Evolutionary conservation across 371 early-diverging fungal genomes (phyloP).

Genomic region (Mortierella sp.): DNA sequence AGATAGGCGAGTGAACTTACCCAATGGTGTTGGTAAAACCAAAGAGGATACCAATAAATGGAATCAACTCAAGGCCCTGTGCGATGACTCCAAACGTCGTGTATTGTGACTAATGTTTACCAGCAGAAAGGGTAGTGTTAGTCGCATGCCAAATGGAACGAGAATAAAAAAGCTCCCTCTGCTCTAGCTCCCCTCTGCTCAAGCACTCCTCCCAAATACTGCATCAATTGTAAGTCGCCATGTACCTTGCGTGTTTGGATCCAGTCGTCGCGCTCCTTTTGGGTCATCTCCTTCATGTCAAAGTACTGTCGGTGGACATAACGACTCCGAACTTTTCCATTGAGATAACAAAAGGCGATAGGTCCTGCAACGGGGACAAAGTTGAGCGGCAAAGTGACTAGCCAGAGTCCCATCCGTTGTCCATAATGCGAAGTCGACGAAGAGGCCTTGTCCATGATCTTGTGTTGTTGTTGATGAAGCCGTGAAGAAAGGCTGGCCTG

Average conservation of each 20-base stretch:
- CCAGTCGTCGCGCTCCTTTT: slow-evolving; percentile 54
- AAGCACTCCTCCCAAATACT: neutral
- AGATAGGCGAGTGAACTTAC: slow-evolving; percentile 19
- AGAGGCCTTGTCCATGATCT: slow-evolving; percentile 22
- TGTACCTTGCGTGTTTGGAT: slow-evolving; percentile 42
- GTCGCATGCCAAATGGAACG: neutral
- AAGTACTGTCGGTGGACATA: slow-evolving; percentile 56
- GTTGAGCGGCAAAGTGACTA: slow-evolving; percentile 49
- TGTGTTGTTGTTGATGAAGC: slow-evolving; percentile 25
- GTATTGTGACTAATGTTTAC: slow-evolving; percentile 31
- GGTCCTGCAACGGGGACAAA: slow-evolving; percentile 53
- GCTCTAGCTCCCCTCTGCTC: neutral
- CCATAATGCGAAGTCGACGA: slow-evolving; percentile 44
- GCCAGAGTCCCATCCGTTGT: slow-evolving; percentile 54
- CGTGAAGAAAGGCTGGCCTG: neutral
- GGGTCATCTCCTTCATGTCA: slow-evolving; percentile 59
- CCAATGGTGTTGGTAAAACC: slow-evolving; percentile 59
- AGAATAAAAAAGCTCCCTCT: too few species aligned
- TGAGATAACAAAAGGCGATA: slow-evolving; percentile 55
- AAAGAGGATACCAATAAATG: slow-evolving; percentile 54
- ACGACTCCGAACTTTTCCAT: slow-evolving; percentile 43
- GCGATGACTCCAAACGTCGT: slow-evolving; percentile 56
- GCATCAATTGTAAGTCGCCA: neutral
- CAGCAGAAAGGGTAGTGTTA: neutral
- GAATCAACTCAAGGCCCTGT: slow-evolving; percentile 54